Evolutionary conservation across 2,329 filamentous ascomycete genomes (phyloP).

Genomic region (Hypoxylon sp.): DNA sequence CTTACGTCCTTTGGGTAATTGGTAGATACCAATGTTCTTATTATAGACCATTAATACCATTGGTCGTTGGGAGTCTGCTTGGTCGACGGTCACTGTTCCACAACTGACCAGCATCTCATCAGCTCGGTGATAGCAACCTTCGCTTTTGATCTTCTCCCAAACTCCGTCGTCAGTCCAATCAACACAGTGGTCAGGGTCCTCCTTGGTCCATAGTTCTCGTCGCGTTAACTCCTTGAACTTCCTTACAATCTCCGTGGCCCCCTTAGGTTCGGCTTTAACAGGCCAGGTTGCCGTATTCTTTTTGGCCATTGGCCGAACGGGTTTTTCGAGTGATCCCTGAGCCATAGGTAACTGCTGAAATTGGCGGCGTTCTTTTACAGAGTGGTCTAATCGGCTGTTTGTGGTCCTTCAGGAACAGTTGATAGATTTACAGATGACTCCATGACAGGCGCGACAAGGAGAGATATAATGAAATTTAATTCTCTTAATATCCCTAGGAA

Average conservation of each 20-base stretch:
- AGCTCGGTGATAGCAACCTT: constrained; percentile 59
- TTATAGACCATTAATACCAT: constrained; percentile 63
- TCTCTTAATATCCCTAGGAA: constrained; percentile 7
- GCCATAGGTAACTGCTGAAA: constrained; percentile 41
- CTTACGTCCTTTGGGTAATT: constrained; percentile 66
- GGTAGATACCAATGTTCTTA: constrained; percentile 60
- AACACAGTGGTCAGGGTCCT: constrained; percentile 45
- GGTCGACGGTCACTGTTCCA: constrained; percentile 63
- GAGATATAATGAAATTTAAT: constrained; percentile 25
- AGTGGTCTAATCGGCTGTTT: constrained; percentile 6
- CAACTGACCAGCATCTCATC: constrained; percentile 62
- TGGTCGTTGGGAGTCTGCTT: constrained; percentile 44
- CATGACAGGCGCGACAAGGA: background rate
- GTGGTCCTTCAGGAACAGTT: constrained; percentile 1
- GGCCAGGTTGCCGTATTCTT: constrained; percentile 34
- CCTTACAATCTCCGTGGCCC: constrained; percentile 36
- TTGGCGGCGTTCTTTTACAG: constrained; percentile 5
- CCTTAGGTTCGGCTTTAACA: constrained; percentile 31
- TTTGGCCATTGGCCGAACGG: constrained; percentile 28
- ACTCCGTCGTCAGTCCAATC: constrained; percentile 51
- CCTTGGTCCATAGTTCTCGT: constrained; percentile 46
- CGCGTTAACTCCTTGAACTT: constrained; percentile 46
- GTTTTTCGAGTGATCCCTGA: constrained; percentile 42
- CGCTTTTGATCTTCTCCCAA: constrained; percentile 52
- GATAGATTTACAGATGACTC: constrained; percentile 11